Percentiles rank a stretch among this genome's conserved stretches.
These are phyloP conservation scores for Dipodascopsis uninucleata DNA, from an alignment of 805 yeast genomes.

Conservation along the genomic window DNA sequence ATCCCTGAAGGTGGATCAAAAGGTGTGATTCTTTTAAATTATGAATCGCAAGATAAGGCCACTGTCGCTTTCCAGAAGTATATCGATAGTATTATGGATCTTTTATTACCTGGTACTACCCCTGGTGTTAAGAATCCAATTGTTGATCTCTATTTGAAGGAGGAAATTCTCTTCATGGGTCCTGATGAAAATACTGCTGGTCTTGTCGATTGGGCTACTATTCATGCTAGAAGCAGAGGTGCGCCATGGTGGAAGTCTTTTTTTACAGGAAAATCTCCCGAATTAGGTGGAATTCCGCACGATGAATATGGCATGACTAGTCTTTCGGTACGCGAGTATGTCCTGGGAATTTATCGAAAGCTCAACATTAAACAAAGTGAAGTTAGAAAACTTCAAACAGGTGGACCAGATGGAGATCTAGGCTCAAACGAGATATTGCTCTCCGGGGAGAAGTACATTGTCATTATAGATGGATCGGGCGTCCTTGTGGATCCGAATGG, in stretches of 20 bases:
- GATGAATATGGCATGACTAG: constrained; percentile 98
- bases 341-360: constrained; percentile 81
- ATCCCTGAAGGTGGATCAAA: constrained; percentile 99
- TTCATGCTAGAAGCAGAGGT: constrained; percentile 85
- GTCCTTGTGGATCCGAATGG: constrained; percentile 91
- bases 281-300: constrained; percentile 95
- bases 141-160: constrained; percentile 77
- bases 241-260: constrained; percentile 99
- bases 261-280: constrained; percentile 91
- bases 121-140: constrained; percentile 79
- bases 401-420: constrained; percentile 98
- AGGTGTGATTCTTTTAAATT: constrained; percentile 80
- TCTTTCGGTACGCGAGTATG: constrained; percentile 86
- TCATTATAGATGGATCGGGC: constrained; percentile 93
- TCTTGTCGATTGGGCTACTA: constrained; percentile 94
- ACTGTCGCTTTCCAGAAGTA: constrained; percentile 86
- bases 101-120: constrained; percentile 63
- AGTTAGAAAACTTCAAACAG: constrained; percentile 86
- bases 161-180: constrained; percentile 92
- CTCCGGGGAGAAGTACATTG: constrained; percentile 82
- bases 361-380: constrained; percentile 54
- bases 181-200: constrained; percentile 99
- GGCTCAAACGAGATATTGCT: constrained; percentile 93
- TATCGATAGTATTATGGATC: constrained; percentile 84
- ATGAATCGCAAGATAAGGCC: constrained; percentile 73